Evolutionary conservation across 1,284 basidiomycete species (phyloP).

Genomic region (Rhodotorula glutinis): DNA sequence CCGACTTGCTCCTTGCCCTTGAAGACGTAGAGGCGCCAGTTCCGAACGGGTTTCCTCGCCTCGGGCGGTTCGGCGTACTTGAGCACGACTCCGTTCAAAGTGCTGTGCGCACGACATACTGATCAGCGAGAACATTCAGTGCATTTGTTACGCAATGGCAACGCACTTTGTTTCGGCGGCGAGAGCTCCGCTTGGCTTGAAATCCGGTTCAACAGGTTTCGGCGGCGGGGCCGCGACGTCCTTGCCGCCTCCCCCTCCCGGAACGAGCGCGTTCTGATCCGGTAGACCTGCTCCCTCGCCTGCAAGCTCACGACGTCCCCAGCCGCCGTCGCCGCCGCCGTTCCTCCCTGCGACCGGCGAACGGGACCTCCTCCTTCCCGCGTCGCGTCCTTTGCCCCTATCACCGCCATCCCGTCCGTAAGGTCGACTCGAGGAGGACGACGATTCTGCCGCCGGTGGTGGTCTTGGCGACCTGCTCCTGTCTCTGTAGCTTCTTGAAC

Average conservation of each 20-base stretch:
- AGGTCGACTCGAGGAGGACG: no score
- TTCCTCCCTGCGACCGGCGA: neutral
- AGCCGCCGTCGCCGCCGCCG: constrained; percentile 27
- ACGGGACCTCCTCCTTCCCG: neutral
- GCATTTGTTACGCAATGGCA: no score
- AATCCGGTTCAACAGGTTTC: constrained; percentile 65
- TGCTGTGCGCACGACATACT: no score
- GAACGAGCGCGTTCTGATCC: constrained; percentile 16
- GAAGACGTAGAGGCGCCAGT: constrained; percentile 96
- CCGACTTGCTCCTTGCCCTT: constrained; percentile 89
- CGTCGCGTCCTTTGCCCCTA: neutral
- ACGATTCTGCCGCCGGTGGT: neutral
- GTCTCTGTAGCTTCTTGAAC: neutral
- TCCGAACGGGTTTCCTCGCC: constrained; percentile 80
- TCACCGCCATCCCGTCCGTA: neutral
- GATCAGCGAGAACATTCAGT: no score
- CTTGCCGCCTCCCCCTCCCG: constrained; percentile 4
- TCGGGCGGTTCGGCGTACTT: constrained; percentile 99
- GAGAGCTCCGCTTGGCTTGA: constrained; percentile 79
- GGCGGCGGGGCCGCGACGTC: neutral
- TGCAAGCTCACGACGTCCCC: constrained; percentile 8
- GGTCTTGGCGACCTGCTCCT: neutral
- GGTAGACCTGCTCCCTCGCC: constrained; percentile 7
- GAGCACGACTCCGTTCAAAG: constrained; percentile 66
- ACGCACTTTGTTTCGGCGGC: constrained; percentile 81